Conservation (phyloP, 1,284 basidiomycete species). For the Malassezia yamatoensis region DNA sequence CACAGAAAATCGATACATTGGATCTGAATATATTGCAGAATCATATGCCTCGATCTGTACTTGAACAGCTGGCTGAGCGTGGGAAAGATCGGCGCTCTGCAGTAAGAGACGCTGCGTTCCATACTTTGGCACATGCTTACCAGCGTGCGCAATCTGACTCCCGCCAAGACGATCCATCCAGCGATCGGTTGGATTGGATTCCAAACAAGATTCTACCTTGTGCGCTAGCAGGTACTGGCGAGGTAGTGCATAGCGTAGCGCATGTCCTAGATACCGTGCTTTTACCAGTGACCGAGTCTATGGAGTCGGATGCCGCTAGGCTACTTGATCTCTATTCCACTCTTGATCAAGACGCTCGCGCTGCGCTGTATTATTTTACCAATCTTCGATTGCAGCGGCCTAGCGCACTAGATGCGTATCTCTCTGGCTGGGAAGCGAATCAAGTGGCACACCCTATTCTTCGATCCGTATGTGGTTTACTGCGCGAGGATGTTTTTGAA, state of each 20-base stretch:
- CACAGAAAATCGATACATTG: slow-evolving; percentile 67
- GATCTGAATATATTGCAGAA: slow-evolving; percentile 85
- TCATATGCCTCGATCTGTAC: slow-evolving; percentile 60
- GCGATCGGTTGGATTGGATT: slow-evolving; percentile 84
- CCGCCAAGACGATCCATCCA: slow-evolving; percentile 68
- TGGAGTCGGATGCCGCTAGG: slow-evolving; percentile 68
- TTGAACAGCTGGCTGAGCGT: slow-evolving; percentile 62
- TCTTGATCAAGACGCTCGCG: slow-evolving; percentile 54
- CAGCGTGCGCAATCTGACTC: slow-evolving; percentile 77
- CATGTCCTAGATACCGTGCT: slow-evolving; percentile 61
- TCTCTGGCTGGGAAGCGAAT: slow-evolving; percentile 57
- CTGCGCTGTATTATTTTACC: slow-evolving; percentile 58
- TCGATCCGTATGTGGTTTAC: slow-evolving; percentile 24
- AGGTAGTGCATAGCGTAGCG: slow-evolving; percentile 52
- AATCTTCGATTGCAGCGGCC: slow-evolving; percentile 31
- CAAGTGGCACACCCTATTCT: slow-evolving; percentile 56
- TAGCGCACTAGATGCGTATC: slow-evolving; percentile 20
- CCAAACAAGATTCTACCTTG: slow-evolving; percentile 62
- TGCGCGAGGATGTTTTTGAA: slow-evolving; percentile 55
- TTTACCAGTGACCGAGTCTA: slow-evolving; percentile 58
- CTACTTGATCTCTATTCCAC: slow-evolving; percentile 64
- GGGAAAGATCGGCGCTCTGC: slow-evolving; percentile 72
- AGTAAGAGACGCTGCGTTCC: slow-evolving; percentile 75
- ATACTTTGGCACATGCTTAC: slow-evolving; percentile 68
- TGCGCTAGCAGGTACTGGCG: slow-evolving; percentile 43